phyloP scores from a whole-genome alignment of 208 protist genomes.

The Naegleria fowleri region DNA sequence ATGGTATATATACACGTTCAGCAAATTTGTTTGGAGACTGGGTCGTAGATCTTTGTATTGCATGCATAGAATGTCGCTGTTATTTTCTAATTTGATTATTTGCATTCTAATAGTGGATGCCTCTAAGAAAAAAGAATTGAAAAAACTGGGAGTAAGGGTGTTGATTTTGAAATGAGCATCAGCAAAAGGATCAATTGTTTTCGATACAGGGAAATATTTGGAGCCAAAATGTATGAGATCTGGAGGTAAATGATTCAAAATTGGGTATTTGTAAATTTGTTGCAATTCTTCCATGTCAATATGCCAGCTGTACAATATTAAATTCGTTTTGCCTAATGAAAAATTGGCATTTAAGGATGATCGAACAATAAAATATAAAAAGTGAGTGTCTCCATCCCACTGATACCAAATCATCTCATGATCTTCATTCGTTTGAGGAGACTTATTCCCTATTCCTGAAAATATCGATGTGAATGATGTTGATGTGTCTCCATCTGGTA shows the following conservation, averaged over 20 bases:
- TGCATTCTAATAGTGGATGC: background rate
- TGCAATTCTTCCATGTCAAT: background rate
- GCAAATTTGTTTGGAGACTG: background rate
- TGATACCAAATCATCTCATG: background rate
- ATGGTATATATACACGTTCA: background rate
- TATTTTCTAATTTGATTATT: background rate
- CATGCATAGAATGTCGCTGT: background rate
- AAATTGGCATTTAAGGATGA: background rate
- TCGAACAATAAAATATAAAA: background rate
- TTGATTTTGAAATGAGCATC: background rate
- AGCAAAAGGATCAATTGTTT: background rate
- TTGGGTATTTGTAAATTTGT: background rate
- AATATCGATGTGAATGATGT: background rate
- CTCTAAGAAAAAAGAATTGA: background rate
- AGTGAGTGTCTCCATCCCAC: background rate
- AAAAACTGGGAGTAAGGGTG: background rate
- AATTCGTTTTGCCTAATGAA: background rate
- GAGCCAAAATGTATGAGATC: background rate
- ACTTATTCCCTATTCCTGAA: background rate
- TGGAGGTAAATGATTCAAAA: background rate
- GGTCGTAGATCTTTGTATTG: background rate
- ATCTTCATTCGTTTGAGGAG: background rate
- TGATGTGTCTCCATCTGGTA: background rate
- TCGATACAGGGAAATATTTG: background rate
- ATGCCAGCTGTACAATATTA: background rate